These are phyloP conservation scores for Phialophora macrospora DNA, from an alignment of 2,329 filamentous ascomycete genomes.

Conservation along the genomic window DNA sequence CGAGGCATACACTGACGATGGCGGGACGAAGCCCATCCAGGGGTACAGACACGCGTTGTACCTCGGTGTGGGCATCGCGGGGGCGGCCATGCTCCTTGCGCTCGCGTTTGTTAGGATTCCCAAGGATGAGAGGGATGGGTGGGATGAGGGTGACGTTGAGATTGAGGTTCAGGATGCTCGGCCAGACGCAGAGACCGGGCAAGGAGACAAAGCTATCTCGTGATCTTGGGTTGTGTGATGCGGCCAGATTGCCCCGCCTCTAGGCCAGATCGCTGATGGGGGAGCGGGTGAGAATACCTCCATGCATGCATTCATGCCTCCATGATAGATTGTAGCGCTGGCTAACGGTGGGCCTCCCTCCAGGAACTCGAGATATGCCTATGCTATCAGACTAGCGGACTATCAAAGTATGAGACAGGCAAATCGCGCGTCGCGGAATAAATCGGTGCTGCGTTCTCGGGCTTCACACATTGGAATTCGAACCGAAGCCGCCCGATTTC, in stretches of 20 bases:
- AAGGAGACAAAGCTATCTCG: background rate
- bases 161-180: background rate
- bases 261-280: background rate
- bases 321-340: background rate
- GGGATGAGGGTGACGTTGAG: conserved; percentile 36
- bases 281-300: background rate
- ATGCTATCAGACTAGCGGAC: background rate
- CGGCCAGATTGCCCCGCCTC: background rate
- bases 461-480: background rate
- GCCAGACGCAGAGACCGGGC: background rate
- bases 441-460: background rate
- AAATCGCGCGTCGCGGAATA: background rate
- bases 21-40: conserved; percentile 32
- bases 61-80: conserved; percentile 18
- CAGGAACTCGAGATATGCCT: background rate
- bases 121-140: conserved; percentile 45
- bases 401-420: background rate
- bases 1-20: conserved; percentile 41
- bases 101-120: conserved; percentile 43
- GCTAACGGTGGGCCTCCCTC: background rate
- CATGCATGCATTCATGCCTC: background rate
- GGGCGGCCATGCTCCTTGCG: conserved; percentile 39
- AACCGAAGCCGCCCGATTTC: background rate
- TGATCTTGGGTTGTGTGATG: background rate
- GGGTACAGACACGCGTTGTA: conserved; percentile 42